A percentile compares a stretch with the other conserved stretches of the same genome.
Evolutionary conservation across 2,329 filamentous ascomycete species (phyloP).

Genomic region (Hypomyces perniciosus): DNA sequence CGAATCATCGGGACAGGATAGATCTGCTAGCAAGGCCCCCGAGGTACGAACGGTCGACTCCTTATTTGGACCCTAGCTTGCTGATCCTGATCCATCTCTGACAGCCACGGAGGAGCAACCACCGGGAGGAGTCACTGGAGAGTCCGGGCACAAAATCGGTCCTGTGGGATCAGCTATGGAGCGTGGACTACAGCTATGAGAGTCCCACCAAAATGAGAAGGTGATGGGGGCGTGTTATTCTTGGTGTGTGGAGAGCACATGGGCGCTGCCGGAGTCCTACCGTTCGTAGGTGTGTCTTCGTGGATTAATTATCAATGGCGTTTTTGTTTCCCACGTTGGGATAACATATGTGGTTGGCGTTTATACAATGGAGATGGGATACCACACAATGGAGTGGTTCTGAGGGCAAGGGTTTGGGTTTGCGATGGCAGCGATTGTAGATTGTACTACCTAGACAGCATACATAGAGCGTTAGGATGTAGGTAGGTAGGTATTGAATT

Average conservation of each 20-base stretch:
- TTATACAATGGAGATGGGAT: neutral
- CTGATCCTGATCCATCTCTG: constrained; percentile 23
- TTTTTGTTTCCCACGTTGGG: neutral
- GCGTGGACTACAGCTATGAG: constrained; percentile 51
- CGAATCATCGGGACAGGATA: constrained; percentile 20
- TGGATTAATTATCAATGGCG: neutral
- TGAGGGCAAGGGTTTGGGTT: neutral
- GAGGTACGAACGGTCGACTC: constrained; percentile 53
- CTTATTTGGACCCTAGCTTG: constrained; percentile 41
- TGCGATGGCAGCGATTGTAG: neutral
- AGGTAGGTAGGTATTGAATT: neutral
- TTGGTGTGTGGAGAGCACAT: neutral
- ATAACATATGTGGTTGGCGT: neutral
- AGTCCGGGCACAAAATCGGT: constrained; percentile 46
- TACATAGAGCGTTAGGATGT: neutral
- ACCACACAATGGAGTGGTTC: neutral
- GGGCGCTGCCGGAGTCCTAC: no score
- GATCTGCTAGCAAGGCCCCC: constrained; percentile 21
- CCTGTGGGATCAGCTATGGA: constrained; percentile 59
- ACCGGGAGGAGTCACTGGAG: constrained; percentile 34
- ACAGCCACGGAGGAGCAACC: constrained; percentile 25
- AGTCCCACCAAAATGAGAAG: constrained; percentile 28
- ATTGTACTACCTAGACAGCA: neutral
- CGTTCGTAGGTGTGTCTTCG: neutral
- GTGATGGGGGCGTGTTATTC: neutral